Percentiles rank a stretch among this genome's conserved stretches.
These are phyloP conservation scores for Hypoxylon rickii DNA, from an alignment of 495 filamentous ascomycete genomes.

Conservation along the genomic window DNA sequence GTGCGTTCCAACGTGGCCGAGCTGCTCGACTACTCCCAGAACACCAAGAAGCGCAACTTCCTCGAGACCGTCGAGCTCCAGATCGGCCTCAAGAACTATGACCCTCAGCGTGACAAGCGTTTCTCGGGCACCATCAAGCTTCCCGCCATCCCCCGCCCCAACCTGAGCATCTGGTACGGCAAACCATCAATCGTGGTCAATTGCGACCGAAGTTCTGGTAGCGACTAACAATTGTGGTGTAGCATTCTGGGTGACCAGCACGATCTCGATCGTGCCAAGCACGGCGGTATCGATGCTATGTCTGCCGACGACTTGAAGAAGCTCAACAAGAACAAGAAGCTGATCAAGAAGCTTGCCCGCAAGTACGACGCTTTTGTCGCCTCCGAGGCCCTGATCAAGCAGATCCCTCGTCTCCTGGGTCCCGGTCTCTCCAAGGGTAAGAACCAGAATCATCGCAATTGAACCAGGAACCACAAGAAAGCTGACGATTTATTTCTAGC, in stretches of 20 bases:
- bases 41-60: constrained; percentile 99
- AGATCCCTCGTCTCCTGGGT: constrained; percentile 98
- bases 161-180: constrained; percentile 84
- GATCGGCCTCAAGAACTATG: constrained; percentile 99
- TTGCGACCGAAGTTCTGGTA: constrained; percentile 1
- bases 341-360: constrained; percentile 99
- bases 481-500: constrained; percentile 55
- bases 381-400: constrained; percentile 95
- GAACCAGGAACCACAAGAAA: not conserved
- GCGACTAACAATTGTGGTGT: constrained; percentile 44
- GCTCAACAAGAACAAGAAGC: constrained; percentile 99
- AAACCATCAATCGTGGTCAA: constrained; percentile 27
- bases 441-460: constrained; percentile 27
- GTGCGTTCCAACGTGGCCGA: constrained; percentile 91
- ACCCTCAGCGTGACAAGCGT: constrained; percentile 99
- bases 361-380: constrained; percentile 99
- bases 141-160: constrained; percentile 84
- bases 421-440: constrained; percentile 97
- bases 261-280: constrained; percentile 99
- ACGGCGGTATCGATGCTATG: constrained; percentile 96
- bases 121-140: constrained; percentile 99
- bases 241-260: constrained; percentile 97
- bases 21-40: constrained; percentile 89
- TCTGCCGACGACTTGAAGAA: constrained; percentile 98
- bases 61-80: constrained; percentile 94